Evolutionary conservation across 257 asterid genomes (phyloP).

Genomic region (Vinca minor): DNA sequence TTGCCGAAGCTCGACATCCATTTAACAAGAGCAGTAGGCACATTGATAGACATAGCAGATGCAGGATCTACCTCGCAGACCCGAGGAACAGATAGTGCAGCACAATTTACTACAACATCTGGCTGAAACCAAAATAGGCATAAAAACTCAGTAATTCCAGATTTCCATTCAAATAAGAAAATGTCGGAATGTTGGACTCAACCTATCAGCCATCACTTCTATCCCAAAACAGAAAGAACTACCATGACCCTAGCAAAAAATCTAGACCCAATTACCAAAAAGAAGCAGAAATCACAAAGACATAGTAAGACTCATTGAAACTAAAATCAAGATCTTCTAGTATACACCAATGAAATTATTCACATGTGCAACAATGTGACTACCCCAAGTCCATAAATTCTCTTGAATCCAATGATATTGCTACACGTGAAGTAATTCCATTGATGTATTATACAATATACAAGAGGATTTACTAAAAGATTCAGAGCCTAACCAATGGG

Average conservation of each 20-base stretch:
- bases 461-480: too few species aligned
- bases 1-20: conserved; percentile 66
- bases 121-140: conserved; percentile 49
- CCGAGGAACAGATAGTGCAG: conserved; percentile 87
- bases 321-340: too few species aligned
- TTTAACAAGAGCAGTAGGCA: conserved; percentile 62
- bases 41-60: conserved; percentile 79
- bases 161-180: neutral
- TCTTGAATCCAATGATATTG: too few species aligned
- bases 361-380: too few species aligned
- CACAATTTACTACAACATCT: conserved; percentile 86
- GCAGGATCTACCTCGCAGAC: conserved; percentile 78
- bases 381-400: too few species aligned
- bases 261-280: neutral
- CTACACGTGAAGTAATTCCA: too few species aligned
- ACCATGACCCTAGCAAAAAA: neutral
- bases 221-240: neutral
- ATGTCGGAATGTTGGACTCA: neutral
- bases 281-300: conserved; percentile 3
- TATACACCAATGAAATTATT: too few species aligned
- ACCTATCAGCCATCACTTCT: neutral
- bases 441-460: too few species aligned
- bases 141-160: neutral
- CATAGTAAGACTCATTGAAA: too few species aligned
- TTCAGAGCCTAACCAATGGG: too few species aligned